phyloP scores from a whole-genome alignment of 495 filamentous ascomycete species.

The Penicillium flavigenum region DNA sequence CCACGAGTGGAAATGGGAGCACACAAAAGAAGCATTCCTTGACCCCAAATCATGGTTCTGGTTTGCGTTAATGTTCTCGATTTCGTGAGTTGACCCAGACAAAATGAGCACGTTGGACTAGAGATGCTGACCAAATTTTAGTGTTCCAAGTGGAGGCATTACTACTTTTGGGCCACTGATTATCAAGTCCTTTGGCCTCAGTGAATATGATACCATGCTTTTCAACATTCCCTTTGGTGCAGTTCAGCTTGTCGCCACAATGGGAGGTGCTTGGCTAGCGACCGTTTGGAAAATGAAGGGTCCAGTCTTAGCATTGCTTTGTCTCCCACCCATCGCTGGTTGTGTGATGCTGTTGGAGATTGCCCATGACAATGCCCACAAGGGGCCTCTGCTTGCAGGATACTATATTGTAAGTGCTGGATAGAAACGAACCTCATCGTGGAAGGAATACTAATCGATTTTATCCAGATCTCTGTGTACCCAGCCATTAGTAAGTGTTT shows the following conservation, averaged over 20 bases:
- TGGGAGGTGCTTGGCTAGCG: constrained; percentile 57
- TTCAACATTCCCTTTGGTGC: constrained; percentile 67
- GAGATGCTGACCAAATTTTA: constrained; percentile 33
- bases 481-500: constrained; percentile 50
- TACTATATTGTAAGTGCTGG: constrained; percentile 52
- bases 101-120: neutral
- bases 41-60: constrained; percentile 69
- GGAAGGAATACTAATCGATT: neutral
- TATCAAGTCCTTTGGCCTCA: constrained; percentile 59
- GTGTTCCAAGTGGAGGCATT: constrained; percentile 62
- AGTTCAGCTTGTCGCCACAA: constrained; percentile 57
- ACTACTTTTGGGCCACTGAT: constrained; percentile 65
- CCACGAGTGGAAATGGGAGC: constrained; percentile 60
- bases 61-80: constrained; percentile 58
- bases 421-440: neutral
- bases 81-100: constrained; percentile 34
- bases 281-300: constrained; percentile 55
- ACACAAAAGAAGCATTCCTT: constrained; percentile 58
- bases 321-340: constrained; percentile 56
- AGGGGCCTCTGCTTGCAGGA: constrained; percentile 53
- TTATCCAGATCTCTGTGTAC: constrained; percentile 53
- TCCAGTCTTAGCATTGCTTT: constrained; percentile 54
- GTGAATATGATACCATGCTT: constrained; percentile 58
- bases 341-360: constrained; percentile 55
- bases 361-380: constrained; percentile 42